phyloP scores from a whole-genome alignment of 2,329 filamentous ascomycete species.

The Pochonia chlamydosporia region DNA sequence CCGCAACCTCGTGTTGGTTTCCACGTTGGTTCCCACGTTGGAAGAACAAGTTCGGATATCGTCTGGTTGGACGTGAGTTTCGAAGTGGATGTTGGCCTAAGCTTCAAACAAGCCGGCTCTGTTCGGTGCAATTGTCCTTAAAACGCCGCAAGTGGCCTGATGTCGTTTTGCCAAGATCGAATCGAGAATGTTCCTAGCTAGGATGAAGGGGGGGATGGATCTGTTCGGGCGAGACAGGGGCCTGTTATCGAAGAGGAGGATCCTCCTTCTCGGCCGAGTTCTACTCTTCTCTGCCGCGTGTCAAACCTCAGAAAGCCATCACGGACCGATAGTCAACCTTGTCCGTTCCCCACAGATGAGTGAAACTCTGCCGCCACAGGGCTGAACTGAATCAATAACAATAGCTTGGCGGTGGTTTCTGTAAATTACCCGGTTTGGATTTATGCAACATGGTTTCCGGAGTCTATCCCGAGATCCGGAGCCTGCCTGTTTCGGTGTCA shows the following conservation, averaged over 20 bases:
- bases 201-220: background rate
- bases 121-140: background rate
- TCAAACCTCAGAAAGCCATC: background rate
- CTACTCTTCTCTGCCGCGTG: background rate
- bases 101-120: background rate
- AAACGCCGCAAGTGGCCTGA: slow-evolving; percentile 1
- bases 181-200: background rate
- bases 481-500: background rate
- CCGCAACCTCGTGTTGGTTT: background rate
- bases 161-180: background rate
- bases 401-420: too few species aligned
- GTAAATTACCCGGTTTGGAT: too few species aligned
- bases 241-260: background rate
- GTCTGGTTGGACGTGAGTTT: background rate
- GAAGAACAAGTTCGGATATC: too few species aligned
- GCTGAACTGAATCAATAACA: background rate
- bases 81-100: background rate
- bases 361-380: background rate
- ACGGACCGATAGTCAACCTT: background rate
- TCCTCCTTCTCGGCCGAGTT: background rate
- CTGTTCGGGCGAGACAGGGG: background rate
- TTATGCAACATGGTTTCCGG: too few species aligned
- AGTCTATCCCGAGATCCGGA: background rate
- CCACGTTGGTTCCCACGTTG: too few species aligned
- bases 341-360: background rate